Evolutionary conservation across 108 stramenopile species (phyloP).

Genomic region (Cyclotella atomus): DNA sequence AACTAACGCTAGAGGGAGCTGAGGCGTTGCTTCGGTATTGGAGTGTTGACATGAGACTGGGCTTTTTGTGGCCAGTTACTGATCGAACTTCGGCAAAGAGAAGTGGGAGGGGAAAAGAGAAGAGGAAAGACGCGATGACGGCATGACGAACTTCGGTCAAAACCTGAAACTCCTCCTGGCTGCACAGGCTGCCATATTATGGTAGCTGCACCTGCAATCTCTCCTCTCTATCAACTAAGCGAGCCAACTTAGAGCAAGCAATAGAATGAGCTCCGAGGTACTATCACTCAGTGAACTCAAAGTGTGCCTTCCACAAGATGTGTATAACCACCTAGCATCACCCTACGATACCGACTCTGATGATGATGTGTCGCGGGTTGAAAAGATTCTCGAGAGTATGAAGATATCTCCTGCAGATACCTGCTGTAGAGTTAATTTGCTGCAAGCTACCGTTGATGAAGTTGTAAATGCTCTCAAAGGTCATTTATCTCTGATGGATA

Average conservation of each 20-base stretch:
- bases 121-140: neutral
- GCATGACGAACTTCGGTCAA: too few relatives aligned
- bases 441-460: constrained; percentile 42
- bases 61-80: neutral
- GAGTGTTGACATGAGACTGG: constrained; percentile 4
- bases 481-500: constrained; percentile 5
- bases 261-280: too few relatives aligned
- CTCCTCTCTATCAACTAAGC: too few relatives aligned
- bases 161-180: too few relatives aligned
- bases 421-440: constrained; percentile 62
- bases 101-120: neutral
- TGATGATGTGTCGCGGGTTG: constrained; percentile 24
- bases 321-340: constrained; percentile 24
- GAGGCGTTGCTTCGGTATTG: constrained; percentile 4
- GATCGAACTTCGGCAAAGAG: neutral
- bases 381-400: constrained; percentile 51
- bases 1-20: constrained; percentile 6
- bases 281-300: constrained; percentile 28
- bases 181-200: too few relatives aligned
- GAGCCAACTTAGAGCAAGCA: too few relatives aligned
- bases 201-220: too few relatives aligned
- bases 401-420: constrained; percentile 56
- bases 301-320: constrained; percentile 30
- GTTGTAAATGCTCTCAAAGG: constrained; percentile 40
- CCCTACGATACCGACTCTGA: constrained; percentile 8